These are phyloP conservation scores for Warburgia ugandensis DNA, from an alignment of 164 flowering plant genomes.

Conservation along the genomic window DNA sequence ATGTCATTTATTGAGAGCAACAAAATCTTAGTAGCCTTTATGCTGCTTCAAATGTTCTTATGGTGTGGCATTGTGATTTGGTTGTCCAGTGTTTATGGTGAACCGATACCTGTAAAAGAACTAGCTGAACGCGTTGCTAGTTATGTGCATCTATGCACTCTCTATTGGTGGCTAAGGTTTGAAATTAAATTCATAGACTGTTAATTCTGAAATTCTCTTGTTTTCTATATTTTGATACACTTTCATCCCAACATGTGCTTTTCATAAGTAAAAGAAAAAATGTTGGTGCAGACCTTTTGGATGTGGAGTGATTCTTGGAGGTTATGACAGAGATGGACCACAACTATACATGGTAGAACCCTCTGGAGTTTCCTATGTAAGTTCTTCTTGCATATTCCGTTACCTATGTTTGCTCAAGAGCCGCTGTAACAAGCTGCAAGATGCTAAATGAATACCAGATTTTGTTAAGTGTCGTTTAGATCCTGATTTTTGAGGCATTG, in stretches of 20 bases:
- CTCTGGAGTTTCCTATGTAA: constrained; percentile 93
- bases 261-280: constrained; percentile 3
- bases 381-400: constrained; percentile 16
- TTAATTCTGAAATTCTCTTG: neutral
- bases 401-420: neutral
- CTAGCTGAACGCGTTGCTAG: constrained; percentile 97
- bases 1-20: too few relatives aligned
- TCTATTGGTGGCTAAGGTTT: constrained; percentile 99
- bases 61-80: neutral
- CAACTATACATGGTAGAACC: constrained; percentile 92
- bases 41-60: neutral
- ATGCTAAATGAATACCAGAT: neutral
- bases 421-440: neutral
- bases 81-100: constrained; percentile 71
- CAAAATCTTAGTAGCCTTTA: too few relatives aligned
- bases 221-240: too few relatives aligned
- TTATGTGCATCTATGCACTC: constrained; percentile 92
- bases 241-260: neutral
- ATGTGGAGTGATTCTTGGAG: constrained; percentile 93
- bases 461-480: neutral
- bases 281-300: constrained; percentile 77
- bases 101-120: constrained; percentile 82
- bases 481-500: neutral
- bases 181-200: neutral
- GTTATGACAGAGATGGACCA: constrained; percentile 96